Percentiles rank a stretch among this genome's conserved stretches.
Conservation (phyloP, 306 rosid genomes). For the Vigna radiata region DNA sequence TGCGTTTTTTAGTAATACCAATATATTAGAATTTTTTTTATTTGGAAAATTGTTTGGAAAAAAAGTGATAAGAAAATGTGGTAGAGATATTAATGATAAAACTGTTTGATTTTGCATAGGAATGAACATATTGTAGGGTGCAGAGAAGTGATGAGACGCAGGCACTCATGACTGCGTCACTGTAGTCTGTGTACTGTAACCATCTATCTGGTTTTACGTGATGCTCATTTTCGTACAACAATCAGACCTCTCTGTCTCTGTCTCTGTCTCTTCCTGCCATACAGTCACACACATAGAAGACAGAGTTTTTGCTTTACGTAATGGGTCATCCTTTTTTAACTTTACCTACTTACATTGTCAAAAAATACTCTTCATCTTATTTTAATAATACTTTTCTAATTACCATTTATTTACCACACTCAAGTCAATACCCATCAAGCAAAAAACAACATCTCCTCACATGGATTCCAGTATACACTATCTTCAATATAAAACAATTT, state of each 20-base stretch:
- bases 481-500: no score
- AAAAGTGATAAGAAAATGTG: no score
- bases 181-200: constrained; percentile 33
- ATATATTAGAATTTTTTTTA: no score
- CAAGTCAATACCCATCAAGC: no score
- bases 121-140: constrained; percentile 37
- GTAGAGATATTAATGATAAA: not conserved
- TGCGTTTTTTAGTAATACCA: no score
- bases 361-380: no score
- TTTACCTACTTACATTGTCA: not conserved
- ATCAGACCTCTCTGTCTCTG: not conserved
- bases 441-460: no score
- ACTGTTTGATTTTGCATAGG: constrained; percentile 39
- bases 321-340: constrained; percentile 25
- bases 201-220: constrained; percentile 37
- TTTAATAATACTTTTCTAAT: no score
- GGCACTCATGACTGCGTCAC: constrained; percentile 41
- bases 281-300: not conserved
- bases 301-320: constrained; percentile 51
- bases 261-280: not conserved
- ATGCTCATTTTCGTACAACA: constrained; percentile 22
- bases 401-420: no score
- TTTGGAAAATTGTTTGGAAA: no score
- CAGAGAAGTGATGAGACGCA: constrained; percentile 4
- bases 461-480: no score